phyloP scores from a whole-genome alignment of 2,329 filamentous ascomycete species.

The Trichoderma harzianum region DNA sequence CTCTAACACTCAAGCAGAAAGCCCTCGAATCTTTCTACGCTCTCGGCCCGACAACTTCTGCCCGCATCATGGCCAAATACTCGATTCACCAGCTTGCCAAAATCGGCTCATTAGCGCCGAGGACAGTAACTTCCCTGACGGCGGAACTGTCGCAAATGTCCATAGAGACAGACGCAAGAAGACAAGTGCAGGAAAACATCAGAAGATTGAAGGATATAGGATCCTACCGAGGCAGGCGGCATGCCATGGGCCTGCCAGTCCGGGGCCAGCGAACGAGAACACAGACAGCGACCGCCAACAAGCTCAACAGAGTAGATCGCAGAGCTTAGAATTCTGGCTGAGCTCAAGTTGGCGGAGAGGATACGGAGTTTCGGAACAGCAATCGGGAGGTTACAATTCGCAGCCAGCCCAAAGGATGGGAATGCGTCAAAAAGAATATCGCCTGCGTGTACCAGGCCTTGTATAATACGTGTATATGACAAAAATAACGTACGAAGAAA shows the following conservation, averaged over 20 bases:
- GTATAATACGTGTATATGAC: constrained; percentile 33
- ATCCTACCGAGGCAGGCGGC: constrained; percentile 79
- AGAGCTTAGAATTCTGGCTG: constrained; percentile 23
- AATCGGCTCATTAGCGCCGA: constrained; percentile 69
- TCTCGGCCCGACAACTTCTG: constrained; percentile 66
- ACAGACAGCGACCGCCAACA: constrained; percentile 61
- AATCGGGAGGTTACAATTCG: neutral
- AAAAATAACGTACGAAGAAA: neutral
- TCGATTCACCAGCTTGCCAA: constrained; percentile 81
- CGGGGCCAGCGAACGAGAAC: constrained; percentile 84
- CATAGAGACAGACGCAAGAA: constrained; percentile 82
- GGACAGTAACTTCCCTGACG: constrained; percentile 77
- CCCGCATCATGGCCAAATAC: constrained; percentile 80
- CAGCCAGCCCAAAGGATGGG: neutral
- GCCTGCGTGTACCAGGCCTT: constrained; percentile 13
- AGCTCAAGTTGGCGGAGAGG: neutral
- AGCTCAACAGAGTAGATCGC: constrained; percentile 56
- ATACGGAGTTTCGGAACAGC: neutral
- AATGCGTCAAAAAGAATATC: neutral
- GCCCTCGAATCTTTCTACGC: constrained; percentile 84
- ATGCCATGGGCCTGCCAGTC: constrained; percentile 89
- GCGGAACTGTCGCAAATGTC: constrained; percentile 87
- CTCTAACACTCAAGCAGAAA: constrained; percentile 44
- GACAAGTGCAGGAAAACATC: constrained; percentile 81
- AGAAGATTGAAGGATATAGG: constrained; percentile 84